A percentile compares a stretch with the other conserved stretches of the same genome.
phyloP scores from a whole-genome alignment of 164 flowering plant species.

The Tetracentron sinense region DNA sequence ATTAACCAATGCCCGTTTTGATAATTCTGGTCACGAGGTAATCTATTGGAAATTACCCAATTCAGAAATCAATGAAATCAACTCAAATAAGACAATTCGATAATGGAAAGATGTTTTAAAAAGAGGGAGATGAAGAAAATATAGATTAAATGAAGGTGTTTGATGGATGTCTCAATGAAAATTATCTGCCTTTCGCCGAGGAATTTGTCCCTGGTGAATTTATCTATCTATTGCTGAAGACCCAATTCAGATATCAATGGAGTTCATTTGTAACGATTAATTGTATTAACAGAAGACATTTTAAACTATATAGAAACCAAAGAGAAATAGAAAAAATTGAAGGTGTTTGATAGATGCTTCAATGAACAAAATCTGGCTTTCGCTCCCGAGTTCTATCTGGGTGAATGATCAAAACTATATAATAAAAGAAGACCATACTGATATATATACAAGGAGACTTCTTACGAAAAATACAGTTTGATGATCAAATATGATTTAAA shows the following conservation, averaged over 20 bases:
- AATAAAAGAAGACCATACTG: not conserved
- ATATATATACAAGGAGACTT: too few species aligned
- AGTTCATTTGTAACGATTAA: not conserved
- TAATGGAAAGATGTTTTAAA: too few species aligned
- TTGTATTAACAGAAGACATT: too few species aligned
- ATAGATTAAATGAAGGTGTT: too few species aligned
- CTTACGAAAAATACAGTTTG: not conserved
- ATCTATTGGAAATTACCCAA: not conserved
- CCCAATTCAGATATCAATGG: not conserved
- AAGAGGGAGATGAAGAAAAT: too few species aligned
- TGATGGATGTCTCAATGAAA: too few species aligned
- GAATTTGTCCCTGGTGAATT: too few species aligned
- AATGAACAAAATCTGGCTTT: not conserved
- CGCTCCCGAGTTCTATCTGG: too few species aligned
- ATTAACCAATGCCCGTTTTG: not conserved
- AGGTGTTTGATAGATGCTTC: conserved; percentile 4
- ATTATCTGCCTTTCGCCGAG: too few species aligned
- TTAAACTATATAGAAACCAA: not conserved
- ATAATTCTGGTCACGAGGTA: too few species aligned
- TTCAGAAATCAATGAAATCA: not conserved
- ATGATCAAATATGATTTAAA: not conserved
- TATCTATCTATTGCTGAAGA: too few species aligned
- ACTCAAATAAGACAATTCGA: too few species aligned
- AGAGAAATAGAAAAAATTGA: not conserved
- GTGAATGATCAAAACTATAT: not conserved